phyloP scores from a whole-genome alignment of 2,329 filamentous ascomycete genomes.

The Paraphaeosphaeria minitans region DNA sequence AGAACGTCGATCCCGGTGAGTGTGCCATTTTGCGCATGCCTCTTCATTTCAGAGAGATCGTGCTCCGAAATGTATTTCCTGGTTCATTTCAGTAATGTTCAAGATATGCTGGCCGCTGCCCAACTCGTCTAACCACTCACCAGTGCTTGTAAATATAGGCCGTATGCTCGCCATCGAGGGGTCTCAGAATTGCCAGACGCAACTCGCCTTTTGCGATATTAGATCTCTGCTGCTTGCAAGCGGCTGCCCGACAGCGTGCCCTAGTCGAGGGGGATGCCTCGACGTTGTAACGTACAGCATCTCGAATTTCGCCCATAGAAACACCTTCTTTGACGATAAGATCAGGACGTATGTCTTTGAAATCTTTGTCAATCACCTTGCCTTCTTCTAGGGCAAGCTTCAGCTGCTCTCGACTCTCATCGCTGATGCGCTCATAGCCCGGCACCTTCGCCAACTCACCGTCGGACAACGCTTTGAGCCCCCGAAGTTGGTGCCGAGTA shows the following conservation, averaged over 20 bases:
- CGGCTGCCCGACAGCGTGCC: slow-evolving; percentile 71
- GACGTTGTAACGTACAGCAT: slow-evolving; percentile 25
- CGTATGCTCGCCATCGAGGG: slow-evolving; percentile 52
- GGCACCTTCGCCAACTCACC: slow-evolving; percentile 70
- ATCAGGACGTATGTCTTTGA: slow-evolving; percentile 72
- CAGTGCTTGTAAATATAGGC: slow-evolving; percentile 82
- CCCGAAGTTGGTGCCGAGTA: slow-evolving; percentile 72
- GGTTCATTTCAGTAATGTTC: slow-evolving; percentile 5
- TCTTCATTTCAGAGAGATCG: slow-evolving; percentile 67
- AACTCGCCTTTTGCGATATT: slow-evolving; percentile 84
- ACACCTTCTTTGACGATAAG: slow-evolving; percentile 8
- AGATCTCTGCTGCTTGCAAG: slow-evolving; percentile 68
- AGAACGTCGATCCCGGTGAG: slow-evolving; percentile 80
- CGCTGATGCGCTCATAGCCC: slow-evolving; percentile 69
- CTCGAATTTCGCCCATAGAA: slow-evolving; percentile 16
- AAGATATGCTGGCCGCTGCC: neutral
- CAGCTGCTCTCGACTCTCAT: slow-evolving; percentile 74
- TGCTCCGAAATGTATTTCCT: slow-evolving; percentile 86
- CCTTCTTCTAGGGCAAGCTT: slow-evolving; percentile 71
- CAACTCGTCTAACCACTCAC: slow-evolving; percentile 56
- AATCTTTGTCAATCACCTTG: slow-evolving; percentile 79
- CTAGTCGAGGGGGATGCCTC: slow-evolving; percentile 24
- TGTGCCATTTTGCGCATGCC: slow-evolving; percentile 60
- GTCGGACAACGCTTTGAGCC: slow-evolving; percentile 63
- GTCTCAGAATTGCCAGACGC: slow-evolving; percentile 65